These are phyloP conservation scores for Triticum dicoccoides DNA, from an alignment of 176 grass and related monocot species.

Conservation along the genomic window DNA sequence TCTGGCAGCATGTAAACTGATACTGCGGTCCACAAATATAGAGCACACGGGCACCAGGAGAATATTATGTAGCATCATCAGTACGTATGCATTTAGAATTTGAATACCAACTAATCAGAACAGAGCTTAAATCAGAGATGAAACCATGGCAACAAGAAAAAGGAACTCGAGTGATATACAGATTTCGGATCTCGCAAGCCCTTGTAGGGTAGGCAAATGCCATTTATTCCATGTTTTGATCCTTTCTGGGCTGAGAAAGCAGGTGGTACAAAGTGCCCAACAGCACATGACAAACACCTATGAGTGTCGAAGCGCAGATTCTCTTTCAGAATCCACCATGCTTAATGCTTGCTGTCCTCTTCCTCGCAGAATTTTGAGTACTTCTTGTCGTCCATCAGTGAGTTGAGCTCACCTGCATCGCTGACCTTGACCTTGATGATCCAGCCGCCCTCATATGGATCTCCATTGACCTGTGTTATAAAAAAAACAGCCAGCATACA, in stretches of 20 bases:
- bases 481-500: neutral
- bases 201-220: constrained; percentile 19
- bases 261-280: neutral
- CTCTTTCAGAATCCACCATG: constrained; percentile 13
- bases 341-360: constrained; percentile 75
- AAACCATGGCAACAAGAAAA: neutral
- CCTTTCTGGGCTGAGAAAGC: neutral
- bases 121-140: neutral
- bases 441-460: constrained; percentile 79
- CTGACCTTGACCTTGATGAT: constrained; percentile 95
- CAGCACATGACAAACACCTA: neutral
- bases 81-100: neutral
- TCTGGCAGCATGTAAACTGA: neutral
- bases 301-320: neutral
- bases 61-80: neutral
- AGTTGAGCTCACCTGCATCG: constrained; percentile 57
- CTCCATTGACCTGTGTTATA: constrained; percentile 52
- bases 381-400: constrained; percentile 72
- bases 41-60: neutral
- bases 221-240: constrained; percentile 34
- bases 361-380: constrained; percentile 90
- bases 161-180: constrained; percentile 29
- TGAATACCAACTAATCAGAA: neutral
- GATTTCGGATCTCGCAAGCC: constrained; percentile 14
- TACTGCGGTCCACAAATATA: neutral